Conservation (phyloP, 2,329 filamentous ascomycete genomes). For the Paraphaeosphaeria sporulosa region DNA sequence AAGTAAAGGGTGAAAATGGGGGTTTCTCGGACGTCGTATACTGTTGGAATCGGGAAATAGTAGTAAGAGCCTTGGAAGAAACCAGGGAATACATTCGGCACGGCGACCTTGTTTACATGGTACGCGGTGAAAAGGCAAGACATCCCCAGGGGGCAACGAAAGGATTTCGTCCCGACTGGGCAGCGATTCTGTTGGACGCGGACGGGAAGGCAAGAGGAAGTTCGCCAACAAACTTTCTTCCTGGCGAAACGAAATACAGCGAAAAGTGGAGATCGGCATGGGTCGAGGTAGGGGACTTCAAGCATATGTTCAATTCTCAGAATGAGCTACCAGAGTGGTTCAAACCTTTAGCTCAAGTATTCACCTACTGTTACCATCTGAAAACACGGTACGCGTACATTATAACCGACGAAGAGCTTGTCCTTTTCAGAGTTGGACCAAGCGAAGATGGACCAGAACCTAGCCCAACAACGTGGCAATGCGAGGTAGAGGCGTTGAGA, state of each 20-base stretch:
- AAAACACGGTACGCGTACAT: slow-evolving; percentile 1
- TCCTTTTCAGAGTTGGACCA: background rate
- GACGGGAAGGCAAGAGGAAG: too few species aligned
- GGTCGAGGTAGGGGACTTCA: background rate
- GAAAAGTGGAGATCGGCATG: background rate
- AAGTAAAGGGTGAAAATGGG: background rate
- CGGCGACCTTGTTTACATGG: background rate
- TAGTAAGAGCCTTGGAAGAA: background rate
- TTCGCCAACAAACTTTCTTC: background rate
- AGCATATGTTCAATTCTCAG: background rate
- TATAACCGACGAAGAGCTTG: slow-evolving; percentile 2
- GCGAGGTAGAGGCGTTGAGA: background rate
- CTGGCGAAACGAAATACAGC: slow-evolving; percentile 1
- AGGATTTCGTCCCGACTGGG: background rate
- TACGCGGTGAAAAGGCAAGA: background rate
- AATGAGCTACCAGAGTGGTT: background rate
- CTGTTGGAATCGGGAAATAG: background rate
- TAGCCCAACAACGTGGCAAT: background rate
- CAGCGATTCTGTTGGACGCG: background rate
- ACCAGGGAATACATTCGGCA: background rate
- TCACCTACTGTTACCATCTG: background rate
- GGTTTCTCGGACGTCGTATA: background rate
- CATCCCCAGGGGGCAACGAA: background rate
- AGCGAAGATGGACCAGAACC: background rate
- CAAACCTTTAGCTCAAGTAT: background rate